Evolutionary conservation across 1,284 basidiomycete genomes (phyloP), one percentile per base, ranked within the genome.

Genomic region (Termitomyces sp.): DNA sequence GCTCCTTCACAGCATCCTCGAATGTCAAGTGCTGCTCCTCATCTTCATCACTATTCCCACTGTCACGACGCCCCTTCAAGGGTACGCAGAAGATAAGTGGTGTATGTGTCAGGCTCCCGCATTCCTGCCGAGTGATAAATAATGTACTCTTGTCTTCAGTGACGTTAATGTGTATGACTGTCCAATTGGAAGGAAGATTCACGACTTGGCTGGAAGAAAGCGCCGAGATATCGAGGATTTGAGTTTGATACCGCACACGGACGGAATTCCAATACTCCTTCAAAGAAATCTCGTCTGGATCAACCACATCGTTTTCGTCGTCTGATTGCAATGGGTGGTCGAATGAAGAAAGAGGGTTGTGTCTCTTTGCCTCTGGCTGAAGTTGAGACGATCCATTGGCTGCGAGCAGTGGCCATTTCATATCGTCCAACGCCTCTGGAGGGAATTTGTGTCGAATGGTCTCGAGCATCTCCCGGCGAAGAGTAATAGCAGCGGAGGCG

Each of bases 1-100:
- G 71, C 66, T 97, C 92, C 0, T 68, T 67, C 11, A 89, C 65
- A 0, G 91, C 94, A 43, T 83, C 80, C 8, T 87, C 80, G 57
- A 91, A 90, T 1, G 85, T 83, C 49, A 97, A 78, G 52, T 86
- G 77, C 28, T 86, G 77, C 26, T 80, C 77, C 19, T 82, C 83
- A 30, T 91, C 87, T 10, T 88, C 87, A 13, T 88, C 87, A 1
- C 74, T 76, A n/a, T 58, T 61, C 11, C 69, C 68, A 33, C 65
- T 70, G 42, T 94, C 92, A 46, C 93, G 76, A 41, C 91, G 77
- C 19, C 88, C 88, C 58, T 91, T 88, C 26, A 99, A 74, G 0
- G 97, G 96, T 4, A 99, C 75, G 58, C 88, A 91, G 68, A 97
- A 93, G 10, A 96, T 77, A 26, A 97, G 71, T 0, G 92, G 89